Evolutionary conservation across 257 asterid genomes (phyloP).

Genomic region (Nicotiana obtusifolia): DNA sequence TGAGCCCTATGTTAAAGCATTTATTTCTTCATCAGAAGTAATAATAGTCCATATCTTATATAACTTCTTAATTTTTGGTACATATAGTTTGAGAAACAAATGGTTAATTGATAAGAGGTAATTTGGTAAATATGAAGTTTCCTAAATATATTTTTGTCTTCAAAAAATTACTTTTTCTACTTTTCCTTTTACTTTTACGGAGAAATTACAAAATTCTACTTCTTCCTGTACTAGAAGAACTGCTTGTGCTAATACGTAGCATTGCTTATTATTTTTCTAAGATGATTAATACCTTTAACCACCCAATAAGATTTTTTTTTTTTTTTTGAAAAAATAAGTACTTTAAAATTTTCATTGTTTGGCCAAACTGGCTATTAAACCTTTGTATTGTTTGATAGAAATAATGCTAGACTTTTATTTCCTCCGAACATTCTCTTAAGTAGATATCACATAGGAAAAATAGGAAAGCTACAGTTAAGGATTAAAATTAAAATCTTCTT

Average conservation of each 20-base stretch:
- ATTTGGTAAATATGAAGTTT: not conserved
- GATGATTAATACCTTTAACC: not conserved
- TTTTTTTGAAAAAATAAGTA: not conserved
- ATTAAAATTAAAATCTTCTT: not conserved
- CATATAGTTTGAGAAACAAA: constrained; percentile 1
- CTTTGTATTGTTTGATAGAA: not conserved
- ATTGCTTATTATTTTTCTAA: not conserved
- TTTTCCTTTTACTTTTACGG: not conserved
- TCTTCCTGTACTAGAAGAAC: not conserved
- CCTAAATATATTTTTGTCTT: not conserved
- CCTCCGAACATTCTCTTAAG: not conserved
- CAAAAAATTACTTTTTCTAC: not conserved
- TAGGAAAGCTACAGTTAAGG: not conserved
- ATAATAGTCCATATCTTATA: not conserved
- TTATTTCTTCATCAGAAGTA: not conserved
- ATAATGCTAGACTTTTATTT: not conserved
- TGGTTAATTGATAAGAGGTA: not conserved
- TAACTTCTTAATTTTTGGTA: not conserved
- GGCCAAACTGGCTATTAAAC: not conserved
- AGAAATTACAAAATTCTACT: not conserved
- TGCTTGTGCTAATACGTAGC: not conserved
- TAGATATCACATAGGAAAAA: not conserved
- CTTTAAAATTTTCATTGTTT: not conserved
- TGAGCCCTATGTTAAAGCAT: no score
- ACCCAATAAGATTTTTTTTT: not conserved